Conservation (phyloP, 2,329 filamentous ascomycete genomes). For the Fusarium verrucosum region DNA sequence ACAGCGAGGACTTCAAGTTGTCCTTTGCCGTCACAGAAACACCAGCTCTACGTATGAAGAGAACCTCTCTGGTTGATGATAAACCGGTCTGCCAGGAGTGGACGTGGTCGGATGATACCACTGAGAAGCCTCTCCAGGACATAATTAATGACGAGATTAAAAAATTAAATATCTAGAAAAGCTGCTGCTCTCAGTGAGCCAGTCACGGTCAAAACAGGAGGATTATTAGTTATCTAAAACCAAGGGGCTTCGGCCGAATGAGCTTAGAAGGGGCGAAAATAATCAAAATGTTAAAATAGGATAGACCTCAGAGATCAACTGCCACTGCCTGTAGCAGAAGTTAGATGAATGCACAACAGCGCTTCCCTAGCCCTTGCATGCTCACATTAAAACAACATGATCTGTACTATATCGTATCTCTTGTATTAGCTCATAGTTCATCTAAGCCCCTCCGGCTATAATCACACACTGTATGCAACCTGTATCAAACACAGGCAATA, state of each 20-base stretch:
- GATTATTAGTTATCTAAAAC: neutral
- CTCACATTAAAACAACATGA: neutral
- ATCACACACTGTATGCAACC: neutral
- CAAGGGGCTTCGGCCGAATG: neutral
- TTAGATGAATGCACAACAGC: neutral
- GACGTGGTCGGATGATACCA: slow-evolving; percentile 43
- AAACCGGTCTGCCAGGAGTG: slow-evolving; percentile 39
- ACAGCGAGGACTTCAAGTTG: slow-evolving; percentile 45
- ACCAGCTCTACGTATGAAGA: slow-evolving; percentile 37
- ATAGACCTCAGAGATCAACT: neutral
- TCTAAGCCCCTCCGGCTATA: neutral
- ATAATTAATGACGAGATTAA: slow-evolving; percentile 35
- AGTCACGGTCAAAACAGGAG: no score
- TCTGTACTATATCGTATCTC: neutral
- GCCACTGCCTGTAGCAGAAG: no score
- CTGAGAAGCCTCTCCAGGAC: slow-evolving; percentile 33
- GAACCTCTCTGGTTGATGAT: slow-evolving; percentile 27
- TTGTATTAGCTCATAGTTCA: neutral
- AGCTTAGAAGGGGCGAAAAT: no score
- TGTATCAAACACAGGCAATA: neutral
- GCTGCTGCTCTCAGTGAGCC: neutral
- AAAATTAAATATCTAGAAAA: slow-evolving; percentile 32
- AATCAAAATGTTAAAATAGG: neutral
- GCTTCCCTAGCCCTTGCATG: neutral
- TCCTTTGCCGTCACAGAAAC: slow-evolving; percentile 45